phyloP scores from a whole-genome alignment of 805 yeast genomes.

The Cyberlindnera euphorbiae region DNA sequence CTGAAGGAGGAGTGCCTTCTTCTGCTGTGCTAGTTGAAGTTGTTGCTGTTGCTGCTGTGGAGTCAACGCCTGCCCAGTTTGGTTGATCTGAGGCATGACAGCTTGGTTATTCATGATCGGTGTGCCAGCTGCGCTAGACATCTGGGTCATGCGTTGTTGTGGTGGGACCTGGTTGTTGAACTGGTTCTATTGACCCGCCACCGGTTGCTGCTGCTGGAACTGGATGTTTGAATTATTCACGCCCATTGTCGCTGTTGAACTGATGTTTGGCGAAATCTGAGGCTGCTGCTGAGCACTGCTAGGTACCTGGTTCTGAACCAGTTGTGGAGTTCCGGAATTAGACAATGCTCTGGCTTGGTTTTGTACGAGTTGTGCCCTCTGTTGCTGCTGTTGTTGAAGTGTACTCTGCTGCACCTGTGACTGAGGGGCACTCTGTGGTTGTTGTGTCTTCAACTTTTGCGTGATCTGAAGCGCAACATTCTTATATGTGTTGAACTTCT shows the following conservation, averaged over 20 bases:
- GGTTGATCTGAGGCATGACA: slow-evolving; percentile 1
- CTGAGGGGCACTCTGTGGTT: too few relatives aligned
- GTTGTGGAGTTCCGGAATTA: slow-evolving; percentile 4
- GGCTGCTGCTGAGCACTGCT: slow-evolving; percentile 18
- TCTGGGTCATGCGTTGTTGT: slow-evolving; percentile 8
- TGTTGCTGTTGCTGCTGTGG: slow-evolving; percentile 13
- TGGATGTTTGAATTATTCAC: slow-evolving; percentile 16
- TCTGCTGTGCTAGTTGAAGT: slow-evolving; percentile 1
- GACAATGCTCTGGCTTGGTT: slow-evolving; percentile 8
- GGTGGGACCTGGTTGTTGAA: slow-evolving; percentile 15
- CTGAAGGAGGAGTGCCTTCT: too few relatives aligned
- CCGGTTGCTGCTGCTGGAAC: slow-evolving; percentile 3
- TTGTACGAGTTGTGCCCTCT: slow-evolving; percentile 3
- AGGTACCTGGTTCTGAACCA: slow-evolving; percentile 7
- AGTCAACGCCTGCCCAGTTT: not conserved
- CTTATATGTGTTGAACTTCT: slow-evolving; percentile 45
- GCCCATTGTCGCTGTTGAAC: too few relatives aligned
- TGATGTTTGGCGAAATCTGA: slow-evolving; percentile 1
- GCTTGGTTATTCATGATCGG: slow-evolving; percentile 1
- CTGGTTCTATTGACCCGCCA: slow-evolving; percentile 15
- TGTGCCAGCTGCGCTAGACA: slow-evolving; percentile 10
- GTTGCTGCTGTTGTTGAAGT: slow-evolving; percentile 13
- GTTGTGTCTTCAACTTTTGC: slow-evolving; percentile 13
- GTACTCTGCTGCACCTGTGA: too few relatives aligned
- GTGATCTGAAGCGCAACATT: slow-evolving; percentile 33